Evolutionary conservation across 176 grass and related monocot genomes (phyloP).

Genomic region (Puccinellia tenuiflora): DNA sequence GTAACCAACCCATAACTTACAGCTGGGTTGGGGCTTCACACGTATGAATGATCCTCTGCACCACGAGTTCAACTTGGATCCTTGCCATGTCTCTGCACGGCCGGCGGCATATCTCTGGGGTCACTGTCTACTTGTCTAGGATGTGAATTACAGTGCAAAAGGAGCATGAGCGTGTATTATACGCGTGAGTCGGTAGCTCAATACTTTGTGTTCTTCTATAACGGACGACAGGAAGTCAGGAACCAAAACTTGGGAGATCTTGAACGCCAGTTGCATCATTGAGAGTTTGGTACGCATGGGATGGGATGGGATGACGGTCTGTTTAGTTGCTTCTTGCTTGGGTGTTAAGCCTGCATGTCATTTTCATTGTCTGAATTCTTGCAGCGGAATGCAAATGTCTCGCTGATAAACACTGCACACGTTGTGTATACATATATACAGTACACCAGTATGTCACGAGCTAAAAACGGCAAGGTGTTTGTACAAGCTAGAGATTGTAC

Average conservation of each 20-base stretch:
- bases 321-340: neutral
- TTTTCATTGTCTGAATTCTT: neutral
- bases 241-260: neutral
- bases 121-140: neutral
- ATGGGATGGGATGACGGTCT: neutral
- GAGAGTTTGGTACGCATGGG: neutral
- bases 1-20: no score
- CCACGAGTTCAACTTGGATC: no score
- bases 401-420: neutral
- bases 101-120: no score
- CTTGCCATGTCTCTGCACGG: neutral
- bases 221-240: no score
- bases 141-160: neutral
- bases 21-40: no score
- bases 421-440: neutral
- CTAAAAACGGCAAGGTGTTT: neutral
- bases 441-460: neutral
- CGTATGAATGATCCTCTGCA: no score
- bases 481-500: constrained; percentile 11
- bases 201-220: no score
- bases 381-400: neutral
- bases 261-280: neutral
- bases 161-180: neutral
- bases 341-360: neutral
- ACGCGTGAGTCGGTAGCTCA: no score